Conservation (phyloP, 257 asterid genomes). For the Fraxinus pennsylvanica region DNA sequence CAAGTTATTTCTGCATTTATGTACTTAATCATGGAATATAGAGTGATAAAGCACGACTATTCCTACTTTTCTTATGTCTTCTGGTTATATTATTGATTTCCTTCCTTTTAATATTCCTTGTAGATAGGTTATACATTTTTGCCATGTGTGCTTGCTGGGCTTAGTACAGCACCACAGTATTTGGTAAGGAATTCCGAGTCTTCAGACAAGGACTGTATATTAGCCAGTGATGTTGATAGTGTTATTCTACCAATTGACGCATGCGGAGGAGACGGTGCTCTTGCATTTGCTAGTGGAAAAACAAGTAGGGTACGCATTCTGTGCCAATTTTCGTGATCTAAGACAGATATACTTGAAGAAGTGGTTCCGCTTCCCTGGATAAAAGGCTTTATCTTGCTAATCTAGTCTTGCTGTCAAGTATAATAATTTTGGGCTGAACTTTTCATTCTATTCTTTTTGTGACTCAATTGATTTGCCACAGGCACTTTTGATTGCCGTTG, state of each 20-base stretch:
- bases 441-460: constrained; percentile 1
- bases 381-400: not conserved
- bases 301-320: constrained; percentile 48
- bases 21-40: not conserved
- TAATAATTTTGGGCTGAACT: not conserved
- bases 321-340: not conserved
- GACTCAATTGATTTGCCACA: constrained; percentile 31
- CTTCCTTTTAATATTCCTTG: not conserved
- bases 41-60: not conserved
- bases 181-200: constrained; percentile 33
- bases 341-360: not conserved
- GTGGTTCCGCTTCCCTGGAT: not conserved
- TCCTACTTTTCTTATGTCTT: constrained; percentile 1
- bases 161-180: constrained; percentile 83
- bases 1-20: not conserved
- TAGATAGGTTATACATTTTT: constrained; percentile 92
- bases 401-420: not conserved
- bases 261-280: constrained; percentile 86
- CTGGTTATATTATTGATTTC: not conserved
- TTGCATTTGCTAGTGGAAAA: constrained; percentile 58
- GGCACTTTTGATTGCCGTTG: constrained; percentile 84
- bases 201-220: constrained; percentile 42
- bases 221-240: constrained; percentile 80
- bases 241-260: constrained; percentile 83
- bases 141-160: constrained; percentile 99